Base-by-base conservation (phyloP, 139 green algal species). In the Chlorella sorokiniana region DNA sequence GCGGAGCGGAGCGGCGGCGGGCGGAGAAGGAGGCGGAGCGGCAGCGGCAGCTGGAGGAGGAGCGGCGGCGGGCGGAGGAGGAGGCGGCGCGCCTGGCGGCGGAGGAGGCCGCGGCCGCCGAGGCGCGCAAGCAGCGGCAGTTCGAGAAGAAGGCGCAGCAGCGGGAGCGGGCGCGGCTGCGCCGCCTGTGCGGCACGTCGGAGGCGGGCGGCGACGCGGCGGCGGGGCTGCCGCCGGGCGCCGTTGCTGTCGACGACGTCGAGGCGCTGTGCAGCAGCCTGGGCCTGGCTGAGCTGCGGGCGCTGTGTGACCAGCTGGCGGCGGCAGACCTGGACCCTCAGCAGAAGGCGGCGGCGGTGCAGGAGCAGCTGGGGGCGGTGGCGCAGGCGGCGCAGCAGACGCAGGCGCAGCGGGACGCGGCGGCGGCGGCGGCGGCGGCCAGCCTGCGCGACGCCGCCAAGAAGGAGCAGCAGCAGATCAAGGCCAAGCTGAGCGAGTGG, bases 91-190 rank as follows among this genome's bases (percentile, higher is more conserved):
- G 77, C 35, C 86, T 88, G 54, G 91, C 92, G 59, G 81, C 80
- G 9, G 85, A 83, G 48, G 84, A 82, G 35, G 80, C 83, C 42
- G 84, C 81, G 31, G 85, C 84, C 16, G 85, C 82, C 31, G 87
- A 85, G 48, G 88, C 88, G 3, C 93, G 92, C 70, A 94, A 94
- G 81, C 63, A 86, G 33, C 84, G 91, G 6, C 94, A 98, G 69
- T 85, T 83, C 45, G 94, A 96, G 64, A 97, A 98, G 90, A 94
- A 94, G 89, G 80, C 84, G 38, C 67, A 94, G 64, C 94, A 98
- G 89, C 93, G 94, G 86, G 89, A 97, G 88, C 88, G 95, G 22
- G 83, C 91, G 68, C 82, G 87, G 45, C 86, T 98, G 78, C 79
- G 95, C 22, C 70, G 73, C 29, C 70, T 90, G 33, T 83, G 45